Conservation (phyloP, 331 rosid genomes). For the Dryas integrifolia region DNA sequence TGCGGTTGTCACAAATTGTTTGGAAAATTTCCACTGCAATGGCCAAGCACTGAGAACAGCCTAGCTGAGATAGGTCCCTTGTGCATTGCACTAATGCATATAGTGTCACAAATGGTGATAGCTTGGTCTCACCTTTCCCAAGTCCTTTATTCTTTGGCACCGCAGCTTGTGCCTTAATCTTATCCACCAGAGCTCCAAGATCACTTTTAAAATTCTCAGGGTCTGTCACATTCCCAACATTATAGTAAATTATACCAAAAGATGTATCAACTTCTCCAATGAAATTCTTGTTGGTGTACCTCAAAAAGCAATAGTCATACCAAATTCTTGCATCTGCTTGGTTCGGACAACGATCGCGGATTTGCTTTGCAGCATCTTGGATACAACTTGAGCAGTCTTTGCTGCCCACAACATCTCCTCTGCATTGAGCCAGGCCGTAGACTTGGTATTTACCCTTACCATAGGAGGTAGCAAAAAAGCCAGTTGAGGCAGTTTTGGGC, state of each 20-base stretch:
- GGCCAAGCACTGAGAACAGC: slow-evolving; percentile 68
- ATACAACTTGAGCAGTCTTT: slow-evolving; percentile 55
- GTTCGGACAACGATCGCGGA: slow-evolving; percentile 43
- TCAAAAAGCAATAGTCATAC: slow-evolving; percentile 68
- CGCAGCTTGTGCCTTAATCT: slow-evolving; percentile 40
- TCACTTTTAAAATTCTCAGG: slow-evolving; percentile 45
- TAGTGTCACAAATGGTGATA: slow-evolving; percentile 50
- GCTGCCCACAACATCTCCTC: slow-evolving; percentile 55
- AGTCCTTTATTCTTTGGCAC: slow-evolving; percentile 40
- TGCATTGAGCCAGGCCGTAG: slow-evolving; percentile 65
- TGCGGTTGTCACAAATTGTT: slow-evolving; percentile 37
- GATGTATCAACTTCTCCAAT: slow-evolving; percentile 50
- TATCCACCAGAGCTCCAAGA: slow-evolving; percentile 41
- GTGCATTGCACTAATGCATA: slow-evolving; percentile 69
- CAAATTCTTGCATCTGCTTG: slow-evolving; percentile 61
- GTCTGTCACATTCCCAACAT: slow-evolving; percentile 45
- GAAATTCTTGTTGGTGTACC: slow-evolving; percentile 43
- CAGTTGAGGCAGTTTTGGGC: slow-evolving; percentile 41
- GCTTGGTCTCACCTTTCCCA: slow-evolving; percentile 51
- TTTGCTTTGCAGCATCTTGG: slow-evolving; percentile 48
- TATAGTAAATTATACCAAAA: slow-evolving; percentile 47
- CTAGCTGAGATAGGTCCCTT: slow-evolving; percentile 49
- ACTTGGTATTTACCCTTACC: slow-evolving; percentile 44
- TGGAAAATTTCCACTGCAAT: slow-evolving; percentile 47
- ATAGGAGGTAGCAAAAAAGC: slow-evolving; percentile 33